phyloP scores from a whole-genome alignment of 371 early-diverging fungal species.

The Mycotypha africana region DNA sequence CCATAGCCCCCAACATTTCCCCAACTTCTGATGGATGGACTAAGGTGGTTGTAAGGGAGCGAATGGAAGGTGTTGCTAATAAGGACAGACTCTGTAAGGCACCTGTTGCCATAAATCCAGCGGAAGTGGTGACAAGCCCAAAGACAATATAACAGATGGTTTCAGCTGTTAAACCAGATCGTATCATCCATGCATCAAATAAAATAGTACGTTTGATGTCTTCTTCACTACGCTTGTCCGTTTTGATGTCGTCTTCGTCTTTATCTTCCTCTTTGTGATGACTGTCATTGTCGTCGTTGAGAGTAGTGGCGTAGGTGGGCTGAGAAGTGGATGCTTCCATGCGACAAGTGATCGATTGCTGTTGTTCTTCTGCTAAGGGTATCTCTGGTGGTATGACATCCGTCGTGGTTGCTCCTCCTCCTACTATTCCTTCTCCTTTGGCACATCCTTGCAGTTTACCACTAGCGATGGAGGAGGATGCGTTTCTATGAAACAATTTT shows the following conservation, averaged over 20 bases:
- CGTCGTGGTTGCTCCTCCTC: too few species aligned
- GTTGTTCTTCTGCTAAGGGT: slow-evolving; percentile 1
- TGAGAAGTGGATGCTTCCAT: background rate
- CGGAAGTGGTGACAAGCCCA: slow-evolving; percentile 21
- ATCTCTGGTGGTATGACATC: too few species aligned
- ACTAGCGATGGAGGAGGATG: too few species aligned
- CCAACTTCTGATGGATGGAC: slow-evolving; percentile 47
- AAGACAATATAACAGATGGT: slow-evolving; percentile 24
- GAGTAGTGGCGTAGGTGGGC: too few species aligned
- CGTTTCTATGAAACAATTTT: slow-evolving; percentile 17
- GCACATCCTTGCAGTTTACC: too few species aligned
- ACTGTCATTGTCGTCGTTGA: background rate
- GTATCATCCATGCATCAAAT: slow-evolving; percentile 45
- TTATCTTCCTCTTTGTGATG: background rate
- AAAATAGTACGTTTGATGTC: slow-evolving; percentile 2
- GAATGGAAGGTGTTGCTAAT: slow-evolving; percentile 27
- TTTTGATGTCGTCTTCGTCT: background rate
- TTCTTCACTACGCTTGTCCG: too few species aligned
- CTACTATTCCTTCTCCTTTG: too few species aligned
- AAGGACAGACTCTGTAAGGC: slow-evolving; percentile 30
- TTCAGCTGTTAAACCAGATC: slow-evolving; percentile 31
- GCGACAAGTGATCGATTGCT: background rate
- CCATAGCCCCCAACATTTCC: slow-evolving; percentile 41
- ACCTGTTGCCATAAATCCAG: slow-evolving; percentile 18
- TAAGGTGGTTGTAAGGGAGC: slow-evolving; percentile 34